Conservation (phyloP, 768 basidiomycete genomes). For the Pleurotus tuoliensis region DNA sequence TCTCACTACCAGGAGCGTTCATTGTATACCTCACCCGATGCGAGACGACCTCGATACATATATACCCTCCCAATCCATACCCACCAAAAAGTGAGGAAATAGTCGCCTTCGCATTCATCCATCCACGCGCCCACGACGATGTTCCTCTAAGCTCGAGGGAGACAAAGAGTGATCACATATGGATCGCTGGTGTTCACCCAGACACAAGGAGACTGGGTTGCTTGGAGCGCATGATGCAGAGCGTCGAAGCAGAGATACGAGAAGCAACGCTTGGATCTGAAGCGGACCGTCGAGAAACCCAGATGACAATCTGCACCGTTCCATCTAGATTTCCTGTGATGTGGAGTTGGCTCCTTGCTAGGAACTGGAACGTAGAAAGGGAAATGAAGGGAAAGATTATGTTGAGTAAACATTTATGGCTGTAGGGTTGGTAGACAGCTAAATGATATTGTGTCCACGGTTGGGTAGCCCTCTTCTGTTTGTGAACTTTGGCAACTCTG, state of each 20-base stretch:
- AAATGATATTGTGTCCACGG: too few relatives aligned
- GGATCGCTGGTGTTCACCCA: slow-evolving; percentile 4
- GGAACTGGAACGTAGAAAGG: slow-evolving; percentile 5
- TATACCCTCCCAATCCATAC: background rate
- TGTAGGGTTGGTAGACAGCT: too few relatives aligned
- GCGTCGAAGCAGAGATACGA: background rate
- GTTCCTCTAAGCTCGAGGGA: background rate
- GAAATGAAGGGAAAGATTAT: slow-evolving; percentile 6
- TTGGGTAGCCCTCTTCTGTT: too few relatives aligned
- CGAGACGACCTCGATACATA: background rate
- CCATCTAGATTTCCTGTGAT: slow-evolving; percentile 5
- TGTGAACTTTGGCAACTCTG: too few relatives aligned
- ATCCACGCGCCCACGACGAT: slow-evolving; percentile 1
- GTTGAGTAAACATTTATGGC: background rate
- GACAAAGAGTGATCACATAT: background rate
- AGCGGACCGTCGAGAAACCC: background rate
- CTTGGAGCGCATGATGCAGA: background rate
- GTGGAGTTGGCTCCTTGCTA: slow-evolving; percentile 3
- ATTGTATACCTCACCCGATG: slow-evolving; percentile 1
- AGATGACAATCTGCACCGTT: background rate
- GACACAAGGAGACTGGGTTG: background rate
- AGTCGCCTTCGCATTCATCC: background rate
- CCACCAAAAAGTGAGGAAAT: background rate
- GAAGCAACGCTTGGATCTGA: background rate
- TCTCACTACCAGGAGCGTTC: background rate